Percentiles rank a stretch among this genome's conserved stretches.
phyloP scores from a whole-genome alignment of 805 yeast species.

The Maudiozyma saulgeensis region DNA sequence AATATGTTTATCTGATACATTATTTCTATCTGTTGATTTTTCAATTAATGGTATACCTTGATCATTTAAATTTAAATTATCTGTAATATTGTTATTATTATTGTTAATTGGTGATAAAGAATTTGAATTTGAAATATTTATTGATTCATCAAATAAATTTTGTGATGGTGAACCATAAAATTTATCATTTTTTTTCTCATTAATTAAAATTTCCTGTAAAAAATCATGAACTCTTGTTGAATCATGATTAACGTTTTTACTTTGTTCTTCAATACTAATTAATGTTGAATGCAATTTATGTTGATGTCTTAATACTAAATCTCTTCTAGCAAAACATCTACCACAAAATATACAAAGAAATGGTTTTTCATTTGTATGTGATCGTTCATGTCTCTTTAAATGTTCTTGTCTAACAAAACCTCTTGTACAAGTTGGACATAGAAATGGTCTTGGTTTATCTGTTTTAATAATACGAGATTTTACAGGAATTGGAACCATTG shows the following conservation, averaged over 20 bases:
- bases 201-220: background rate
- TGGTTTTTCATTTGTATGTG: constrained; percentile 94
- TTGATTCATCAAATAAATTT: too few relatives aligned
- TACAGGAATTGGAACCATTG: constrained; percentile 60
- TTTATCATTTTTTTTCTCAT: background rate
- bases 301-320: constrained; percentile 81
- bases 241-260: background rate
- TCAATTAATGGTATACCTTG: constrained; percentile 2
- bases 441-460: constrained; percentile 88
- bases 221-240: background rate
- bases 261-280: constrained; percentile 24
- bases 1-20: constrained; percentile 24
- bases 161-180: background rate
- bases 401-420: constrained; percentile 95
- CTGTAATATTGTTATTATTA: background rate
- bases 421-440: constrained; percentile 81
- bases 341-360: constrained; percentile 96
- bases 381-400: constrained; percentile 83
- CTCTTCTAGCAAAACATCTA: constrained; percentile 85
- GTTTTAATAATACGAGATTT: constrained; percentile 76
- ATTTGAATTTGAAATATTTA: background rate
- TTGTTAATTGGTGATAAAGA: background rate
- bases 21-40: constrained; percentile 3
- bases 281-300: constrained; percentile 71
- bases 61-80: background rate